Conservation (phyloP, 345 rosid genomes). For the Chamaenerion angustifolium region DNA sequence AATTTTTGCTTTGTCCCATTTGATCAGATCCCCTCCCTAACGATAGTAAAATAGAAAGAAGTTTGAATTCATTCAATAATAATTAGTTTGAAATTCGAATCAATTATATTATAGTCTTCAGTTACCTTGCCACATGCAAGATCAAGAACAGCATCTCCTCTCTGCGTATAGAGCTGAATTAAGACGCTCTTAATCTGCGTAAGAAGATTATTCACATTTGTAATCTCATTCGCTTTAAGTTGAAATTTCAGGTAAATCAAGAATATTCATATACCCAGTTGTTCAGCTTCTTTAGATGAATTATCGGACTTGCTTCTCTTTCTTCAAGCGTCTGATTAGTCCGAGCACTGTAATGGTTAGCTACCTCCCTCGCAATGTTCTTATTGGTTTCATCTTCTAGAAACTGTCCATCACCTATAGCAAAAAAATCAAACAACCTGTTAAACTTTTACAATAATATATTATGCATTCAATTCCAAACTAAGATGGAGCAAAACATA, state of each 20-base stretch:
- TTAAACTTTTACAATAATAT: background rate
- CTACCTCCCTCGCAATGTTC: conserved; percentile 57
- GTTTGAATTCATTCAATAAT: background rate
- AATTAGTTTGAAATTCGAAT: too few relatives aligned
- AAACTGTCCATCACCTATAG: conserved; percentile 50
- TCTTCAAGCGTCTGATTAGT: conserved; percentile 93
- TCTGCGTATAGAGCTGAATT: conserved; percentile 78
- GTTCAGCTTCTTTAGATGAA: conserved; percentile 89
- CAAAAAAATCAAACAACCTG: conserved; percentile 10
- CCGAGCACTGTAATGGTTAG: conserved; percentile 94
- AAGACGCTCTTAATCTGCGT: conserved; percentile 90
- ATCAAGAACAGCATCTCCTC: conserved; percentile 89
- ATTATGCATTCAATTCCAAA: background rate
- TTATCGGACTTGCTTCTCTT: conserved; percentile 96
- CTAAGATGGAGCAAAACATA: conserved; percentile 1
- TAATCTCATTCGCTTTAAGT: too few relatives aligned
- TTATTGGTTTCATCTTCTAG: conserved; percentile 53
- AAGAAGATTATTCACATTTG: background rate
- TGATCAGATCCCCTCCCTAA: conserved; percentile 96
- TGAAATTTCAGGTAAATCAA: background rate
- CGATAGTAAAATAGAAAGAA: background rate
- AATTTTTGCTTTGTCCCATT: conserved; percentile 90
- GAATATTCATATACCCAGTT: conserved; percentile 74
- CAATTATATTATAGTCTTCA: too few relatives aligned
- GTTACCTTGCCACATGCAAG: conserved; percentile 92